phyloP scores from a whole-genome alignment of 306 rosid species.

The Cucurbita maxima region DNA sequence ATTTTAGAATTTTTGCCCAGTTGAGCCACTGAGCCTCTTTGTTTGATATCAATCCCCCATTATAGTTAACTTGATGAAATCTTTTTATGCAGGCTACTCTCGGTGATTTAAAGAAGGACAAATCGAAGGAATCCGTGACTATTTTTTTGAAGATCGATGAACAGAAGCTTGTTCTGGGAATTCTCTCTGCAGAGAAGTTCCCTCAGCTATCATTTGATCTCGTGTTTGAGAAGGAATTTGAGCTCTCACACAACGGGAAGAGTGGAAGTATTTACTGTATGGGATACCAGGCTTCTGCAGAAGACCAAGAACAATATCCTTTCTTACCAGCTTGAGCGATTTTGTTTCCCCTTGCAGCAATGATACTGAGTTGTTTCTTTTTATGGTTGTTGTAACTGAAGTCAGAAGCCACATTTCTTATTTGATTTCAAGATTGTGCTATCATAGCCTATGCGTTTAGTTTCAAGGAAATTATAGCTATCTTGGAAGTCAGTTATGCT shows the following conservation, averaged over 20 bases:
- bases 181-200: constrained; percentile 37
- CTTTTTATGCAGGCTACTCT: constrained; percentile 43
- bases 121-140: constrained; percentile 28
- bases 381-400: neutral
- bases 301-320: constrained; percentile 33
- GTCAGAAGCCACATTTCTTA: neutral
- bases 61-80: neutral
- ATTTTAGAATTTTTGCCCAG: neutral
- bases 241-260: constrained; percentile 67
- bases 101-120: constrained; percentile 57
- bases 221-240: constrained; percentile 70
- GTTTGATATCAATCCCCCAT: too few species aligned
- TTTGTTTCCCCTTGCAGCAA: neutral
- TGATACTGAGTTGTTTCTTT: neutral
- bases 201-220: constrained; percentile 62
- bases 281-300: constrained; percentile 40
- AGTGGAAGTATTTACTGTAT: constrained; percentile 42
- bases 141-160: constrained; percentile 34
- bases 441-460: neutral
- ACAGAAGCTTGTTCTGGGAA: constrained; percentile 61
- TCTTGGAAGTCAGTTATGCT: neutral
- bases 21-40: neutral
- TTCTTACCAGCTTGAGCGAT: neutral
- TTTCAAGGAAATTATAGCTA: neutral
- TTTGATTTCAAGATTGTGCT: neutral